Base-by-base conservation (phyloP, 192 early-diverging fungal species). In the Podila horticola region DNA sequence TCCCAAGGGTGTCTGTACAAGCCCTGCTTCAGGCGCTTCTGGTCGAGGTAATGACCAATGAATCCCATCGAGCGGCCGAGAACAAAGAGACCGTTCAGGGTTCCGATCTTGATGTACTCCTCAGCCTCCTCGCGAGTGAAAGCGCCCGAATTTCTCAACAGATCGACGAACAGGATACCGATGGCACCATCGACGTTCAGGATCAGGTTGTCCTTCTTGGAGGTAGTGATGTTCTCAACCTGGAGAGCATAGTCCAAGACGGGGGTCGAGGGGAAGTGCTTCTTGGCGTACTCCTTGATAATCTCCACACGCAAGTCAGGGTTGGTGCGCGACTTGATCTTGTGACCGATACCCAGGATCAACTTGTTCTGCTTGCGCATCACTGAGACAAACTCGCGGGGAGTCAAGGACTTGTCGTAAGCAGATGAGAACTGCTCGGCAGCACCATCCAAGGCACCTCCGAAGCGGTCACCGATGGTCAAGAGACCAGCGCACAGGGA, bases 261-360 rank as follows among this genome's bases (percentile, higher is more conserved):
- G 20, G 94, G 94, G 38, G 89, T 91, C 17, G 83, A 74, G 0
- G 95, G 95, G 90, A 98, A 98, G 86, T 96, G 86, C 74, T 90
- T 90, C 76, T 89, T 87, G 61, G 95, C 96, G 82, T 90, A 98
- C 64, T 96, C 92, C 87, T 97, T 97, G 81, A 98, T 94, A 72
- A 98, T 91, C 50, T 92, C 87, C 17, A 98, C 97, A 49, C 97
- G 97, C 83, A 98, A 85, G 82, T 98, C 97, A 6, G 97, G 97
- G 92, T 98, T 98, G 75, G 95, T 98, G 73, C 97, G 91, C 58
- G 95, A 96, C 88, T 98, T 98, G 91, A 98, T 96, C 90, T 97
- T 97, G 94, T 98, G 97, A 28, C 97, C 97, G 70, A 98, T 98
- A 72, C 97, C 97, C 70, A 95, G 89, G 82, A 98, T 98, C 74